A percentile compares a stretch with the other conserved stretches of the same genome.
Evolutionary conservation across 2,329 filamentous ascomycete genomes (phyloP).

Genomic region (Epichloe scottii): DNA sequence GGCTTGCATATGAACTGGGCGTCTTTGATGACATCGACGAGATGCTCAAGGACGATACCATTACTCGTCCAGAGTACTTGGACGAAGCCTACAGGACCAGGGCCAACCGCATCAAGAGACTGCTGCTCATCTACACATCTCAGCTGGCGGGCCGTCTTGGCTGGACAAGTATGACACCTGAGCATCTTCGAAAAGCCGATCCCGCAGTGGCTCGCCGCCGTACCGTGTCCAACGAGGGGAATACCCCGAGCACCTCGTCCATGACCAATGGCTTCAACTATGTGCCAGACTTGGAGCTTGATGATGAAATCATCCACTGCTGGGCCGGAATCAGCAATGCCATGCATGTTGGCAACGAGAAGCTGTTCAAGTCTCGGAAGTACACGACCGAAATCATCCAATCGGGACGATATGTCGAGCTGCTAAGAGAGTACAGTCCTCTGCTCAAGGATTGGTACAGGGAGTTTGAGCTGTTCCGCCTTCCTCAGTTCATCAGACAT

Average conservation of each 20-base stretch:
- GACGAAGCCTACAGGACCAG: conserved; percentile 67
- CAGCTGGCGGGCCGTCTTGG: conserved; percentile 88
- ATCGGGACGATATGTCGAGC: conserved; percentile 68
- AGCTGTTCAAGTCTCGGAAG: conserved; percentile 75
- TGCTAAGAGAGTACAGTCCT: conserved; percentile 71
- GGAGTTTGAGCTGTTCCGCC: conserved; percentile 67
- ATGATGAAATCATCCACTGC: conserved; percentile 66
- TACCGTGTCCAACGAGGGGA: conserved; percentile 39
- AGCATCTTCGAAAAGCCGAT: conserved; percentile 45
- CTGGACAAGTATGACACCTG: conserved; percentile 86
- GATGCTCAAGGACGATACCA: conserved; percentile 43
- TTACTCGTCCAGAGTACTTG: conserved; percentile 53
- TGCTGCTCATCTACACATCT: conserved; percentile 82
- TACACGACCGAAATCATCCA: conserved; percentile 84
- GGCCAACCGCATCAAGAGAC: conserved; percentile 67
- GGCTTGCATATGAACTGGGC: conserved; percentile 83
- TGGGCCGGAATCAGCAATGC: conserved; percentile 90
- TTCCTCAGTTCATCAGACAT: conserved; percentile 53
- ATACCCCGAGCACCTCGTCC: conserved; percentile 48
- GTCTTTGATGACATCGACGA: conserved; percentile 88
- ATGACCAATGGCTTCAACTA: conserved; percentile 50
- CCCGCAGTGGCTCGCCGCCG: conserved; percentile 40
- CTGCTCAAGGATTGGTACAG: conserved; percentile 67
- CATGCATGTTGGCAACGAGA: conserved; percentile 83
- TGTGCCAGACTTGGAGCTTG: conserved; percentile 52